These are phyloP conservation scores for Monosporascus sp. DNA, from an alignment of 2,329 filamentous ascomycete genomes.

Conservation along the genomic window DNA sequence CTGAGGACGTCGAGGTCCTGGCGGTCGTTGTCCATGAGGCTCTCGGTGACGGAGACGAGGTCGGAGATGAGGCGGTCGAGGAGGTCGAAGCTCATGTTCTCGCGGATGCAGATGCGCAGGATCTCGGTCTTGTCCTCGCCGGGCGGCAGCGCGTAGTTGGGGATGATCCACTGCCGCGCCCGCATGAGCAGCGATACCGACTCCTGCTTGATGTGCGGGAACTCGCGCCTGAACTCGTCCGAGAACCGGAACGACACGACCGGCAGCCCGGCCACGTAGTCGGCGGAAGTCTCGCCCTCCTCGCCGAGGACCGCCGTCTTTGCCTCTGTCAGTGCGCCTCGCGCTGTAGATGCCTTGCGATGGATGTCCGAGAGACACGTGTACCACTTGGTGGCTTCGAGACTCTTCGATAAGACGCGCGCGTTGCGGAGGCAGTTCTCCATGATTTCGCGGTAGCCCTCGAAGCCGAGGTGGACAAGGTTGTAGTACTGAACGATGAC, in stretches of 20 bases:
- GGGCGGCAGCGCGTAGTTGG: conserved; percentile 63
- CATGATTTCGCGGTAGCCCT: conserved; percentile 59
- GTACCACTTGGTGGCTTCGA: conserved; percentile 64
- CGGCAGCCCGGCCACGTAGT: conserved; percentile 60
- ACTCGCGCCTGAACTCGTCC: conserved; percentile 55
- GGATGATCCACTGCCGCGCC: conserved; percentile 65
- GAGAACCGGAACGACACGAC: conserved; percentile 63
- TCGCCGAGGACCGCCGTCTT: conserved; percentile 33
- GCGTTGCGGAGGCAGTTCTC: conserved; percentile 63
- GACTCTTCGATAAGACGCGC: conserved; percentile 53
- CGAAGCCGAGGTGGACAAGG: conserved; percentile 63
- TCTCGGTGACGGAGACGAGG: conserved; percentile 55
- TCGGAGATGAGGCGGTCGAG: conserved; percentile 58
- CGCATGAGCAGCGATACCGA: conserved; percentile 56
- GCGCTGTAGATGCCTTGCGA: conserved; percentile 42
- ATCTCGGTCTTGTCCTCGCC: conserved; percentile 58
- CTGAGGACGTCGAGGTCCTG: conserved; percentile 46
- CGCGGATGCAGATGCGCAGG: conserved; percentile 60
- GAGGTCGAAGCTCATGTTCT: conserved; percentile 64
- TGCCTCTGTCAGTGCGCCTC: conserved; percentile 20
- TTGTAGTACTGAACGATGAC: conserved; percentile 70
- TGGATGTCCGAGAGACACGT: conserved; percentile 61
- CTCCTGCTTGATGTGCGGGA: conserved; percentile 59
- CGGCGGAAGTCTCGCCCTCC: conserved; percentile 46
- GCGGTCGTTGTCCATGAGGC: conserved; percentile 47